Conservation (phyloP, 2,329 filamentous ascomycete genomes). For the Colletotrichum plurivorum region DNA sequence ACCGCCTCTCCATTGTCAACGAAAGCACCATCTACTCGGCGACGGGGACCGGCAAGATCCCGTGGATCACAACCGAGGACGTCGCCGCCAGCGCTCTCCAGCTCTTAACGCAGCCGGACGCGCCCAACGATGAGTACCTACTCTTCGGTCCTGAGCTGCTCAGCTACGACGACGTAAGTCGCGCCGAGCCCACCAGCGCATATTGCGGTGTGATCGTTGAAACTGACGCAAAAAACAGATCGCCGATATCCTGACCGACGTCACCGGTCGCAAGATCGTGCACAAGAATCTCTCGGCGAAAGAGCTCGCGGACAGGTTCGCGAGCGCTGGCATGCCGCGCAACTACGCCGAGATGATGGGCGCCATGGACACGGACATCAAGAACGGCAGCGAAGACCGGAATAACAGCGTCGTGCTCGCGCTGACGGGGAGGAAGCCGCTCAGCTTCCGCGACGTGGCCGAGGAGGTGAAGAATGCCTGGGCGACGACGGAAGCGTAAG, state of each 20-base stretch:
- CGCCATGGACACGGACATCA: slow-evolving; percentile 50
- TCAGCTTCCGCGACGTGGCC: slow-evolving; percentile 29
- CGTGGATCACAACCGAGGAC: slow-evolving; percentile 61
- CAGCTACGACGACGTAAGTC: slow-evolving; percentile 50
- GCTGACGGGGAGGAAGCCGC: slow-evolving; percentile 51
- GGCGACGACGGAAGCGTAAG: slow-evolving; percentile 3
- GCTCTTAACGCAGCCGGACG: slow-evolving; percentile 53
- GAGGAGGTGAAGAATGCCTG: slow-evolving; percentile 25
- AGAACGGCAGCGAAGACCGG: slow-evolving; percentile 52
- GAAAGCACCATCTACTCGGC: slow-evolving; percentile 60
- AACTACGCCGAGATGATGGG: slow-evolving; percentile 51
- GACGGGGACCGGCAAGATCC: slow-evolving; percentile 58
- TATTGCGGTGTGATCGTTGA: neutral
- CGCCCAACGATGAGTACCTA: slow-evolving; percentile 57
- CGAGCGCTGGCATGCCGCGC: slow-evolving; percentile 47
- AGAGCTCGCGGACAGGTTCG: slow-evolving; percentile 46
- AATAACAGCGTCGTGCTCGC: slow-evolving; percentile 51
- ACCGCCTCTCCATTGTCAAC: slow-evolving; percentile 51
- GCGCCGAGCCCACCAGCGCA: no score
- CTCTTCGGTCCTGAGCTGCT: slow-evolving; percentile 55
- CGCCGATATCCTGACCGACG: slow-evolving; percentile 50
- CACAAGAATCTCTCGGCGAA: slow-evolving; percentile 51
- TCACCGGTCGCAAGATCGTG: slow-evolving; percentile 50
- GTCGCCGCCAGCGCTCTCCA: slow-evolving; percentile 60
- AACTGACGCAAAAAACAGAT: slow-evolving; percentile 40